Conservation (phyloP, 2,329 filamentous ascomycete species). For the Botrytis byssoidea region DNA sequence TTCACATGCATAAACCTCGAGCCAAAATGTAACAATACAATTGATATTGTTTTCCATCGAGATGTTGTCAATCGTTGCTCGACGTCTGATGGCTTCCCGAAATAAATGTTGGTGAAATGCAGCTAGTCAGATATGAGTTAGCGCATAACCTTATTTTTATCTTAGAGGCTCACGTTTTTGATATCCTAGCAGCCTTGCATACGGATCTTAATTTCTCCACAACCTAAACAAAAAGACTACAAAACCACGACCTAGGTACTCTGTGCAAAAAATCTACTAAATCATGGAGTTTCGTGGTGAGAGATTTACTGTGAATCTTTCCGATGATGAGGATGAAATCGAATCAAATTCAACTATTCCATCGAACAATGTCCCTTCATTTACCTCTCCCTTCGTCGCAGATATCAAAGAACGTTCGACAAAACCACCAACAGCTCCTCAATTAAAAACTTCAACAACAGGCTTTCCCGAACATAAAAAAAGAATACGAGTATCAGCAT, state of each 20-base stretch:
- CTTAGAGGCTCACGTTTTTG: conserved; percentile 4
- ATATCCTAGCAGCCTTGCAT: conserved; percentile 20
- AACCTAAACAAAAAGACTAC: conserved; percentile 14
- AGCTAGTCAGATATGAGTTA: conserved; percentile 13
- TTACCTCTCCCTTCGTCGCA: conserved; percentile 51
- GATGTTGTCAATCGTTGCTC: conserved; percentile 12
- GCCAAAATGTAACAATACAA: not conserved
- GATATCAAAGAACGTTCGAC: conserved; percentile 78
- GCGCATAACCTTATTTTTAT: conserved; percentile 20
- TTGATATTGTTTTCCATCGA: not conserved
- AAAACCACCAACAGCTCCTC: conserved; percentile 63
- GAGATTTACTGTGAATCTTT: conserved; percentile 59
- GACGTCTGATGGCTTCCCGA: conserved; percentile 18
- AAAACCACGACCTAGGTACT: not conserved
- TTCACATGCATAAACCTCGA: not conserved
- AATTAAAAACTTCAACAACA: conserved; percentile 54
- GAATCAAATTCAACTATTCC: conserved; percentile 30
- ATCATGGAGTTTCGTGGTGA: conserved; percentile 56
- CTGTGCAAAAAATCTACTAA: conserved; percentile 21
- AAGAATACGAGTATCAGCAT: conserved; percentile 69
- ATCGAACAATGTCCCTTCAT: conserved; percentile 33
- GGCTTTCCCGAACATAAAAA: conserved; percentile 92
- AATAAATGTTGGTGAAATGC: conserved; percentile 17
- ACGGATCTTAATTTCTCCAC: conserved; percentile 19
- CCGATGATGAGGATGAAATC: conserved; percentile 48